Evolutionary conservation across 2,329 filamentous ascomycete species (phyloP), one percentile per base, ranked within the genome.

Genomic region (Phyllosticta citribraziliensis): DNA sequence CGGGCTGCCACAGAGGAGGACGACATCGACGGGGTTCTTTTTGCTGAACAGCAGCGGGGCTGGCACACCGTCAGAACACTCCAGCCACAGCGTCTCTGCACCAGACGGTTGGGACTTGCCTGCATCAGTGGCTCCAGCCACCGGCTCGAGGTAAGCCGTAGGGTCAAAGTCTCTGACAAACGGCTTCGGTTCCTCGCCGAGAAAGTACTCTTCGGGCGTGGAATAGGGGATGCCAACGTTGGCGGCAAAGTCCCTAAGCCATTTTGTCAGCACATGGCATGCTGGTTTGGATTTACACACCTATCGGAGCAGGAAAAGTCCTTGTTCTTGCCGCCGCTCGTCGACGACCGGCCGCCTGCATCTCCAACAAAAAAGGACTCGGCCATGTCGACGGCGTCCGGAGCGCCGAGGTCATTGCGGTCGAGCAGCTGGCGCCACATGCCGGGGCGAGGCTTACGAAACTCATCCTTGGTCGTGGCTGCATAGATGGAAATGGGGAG

Each of bases 171-270:
- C 78, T 60, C 89, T 81, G 10, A 74, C 74, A 69, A 89, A 94
- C 1, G 84, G 81, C 65, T 85, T 81, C 0, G 88, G 79, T 24
- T 81, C 69, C 66, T 90, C 83, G 1, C 81, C 81, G 0, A 93
- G 81, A 70, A 97, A 97, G 75, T 87, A 96, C 72, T 97, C 92
- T 70, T 99, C 94, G 0, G 94, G 94, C 0, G 93, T 96, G 62
- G 85, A 78, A 72, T 93, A 99, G 12, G 77, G 71, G 65, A 99
- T 84, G 3, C 89, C 89, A 12, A 92, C 76, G 69, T 99, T 97
- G 64, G 86, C 80, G 2, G 94, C 93, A 67, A 97, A 88, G 68
- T 97, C 89, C 62, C 90, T 85, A 66, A 71, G 51, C 54, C 50
- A 27, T 51, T 19, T 62, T 59, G 8, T 35, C 53, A 8, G 33